A percentile compares a stretch with the other conserved stretches of the same genome.
Evolutionary conservation across 768 basidiomycete species (phyloP).

Genomic region (Podaxis sp.): DNA sequence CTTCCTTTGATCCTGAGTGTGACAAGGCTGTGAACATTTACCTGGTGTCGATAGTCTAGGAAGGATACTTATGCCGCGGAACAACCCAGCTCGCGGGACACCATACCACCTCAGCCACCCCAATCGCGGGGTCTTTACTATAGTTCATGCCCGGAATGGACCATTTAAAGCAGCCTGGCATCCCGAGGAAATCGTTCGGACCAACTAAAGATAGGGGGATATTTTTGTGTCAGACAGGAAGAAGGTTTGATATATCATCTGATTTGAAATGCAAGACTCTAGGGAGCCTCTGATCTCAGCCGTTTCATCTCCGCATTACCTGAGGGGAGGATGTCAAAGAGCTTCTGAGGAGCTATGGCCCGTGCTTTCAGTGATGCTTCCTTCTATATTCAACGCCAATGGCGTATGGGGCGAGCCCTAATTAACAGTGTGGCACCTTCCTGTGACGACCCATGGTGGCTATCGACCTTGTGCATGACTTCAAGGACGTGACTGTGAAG

Average conservation of each 20-base stretch:
- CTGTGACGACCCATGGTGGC: not conserved
- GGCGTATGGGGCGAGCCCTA: not conserved
- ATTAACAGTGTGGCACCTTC: not conserved
- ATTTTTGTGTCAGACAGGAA: slow-evolving; percentile 3
- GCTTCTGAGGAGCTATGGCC: not conserved
- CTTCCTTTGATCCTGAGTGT: not conserved
- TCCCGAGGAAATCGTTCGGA: slow-evolving; percentile 12
- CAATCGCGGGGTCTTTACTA: not conserved
- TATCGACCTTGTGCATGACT: not conserved
- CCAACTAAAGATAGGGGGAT: slow-evolving; percentile 2
- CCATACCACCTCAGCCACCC: not conserved
- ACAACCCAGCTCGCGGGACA: not conserved
- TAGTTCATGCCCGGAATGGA: not conserved
- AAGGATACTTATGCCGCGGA: slow-evolving; percentile 7
- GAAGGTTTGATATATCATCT: not conserved
- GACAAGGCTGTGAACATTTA: slow-evolving; percentile 11
- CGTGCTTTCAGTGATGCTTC: not conserved
- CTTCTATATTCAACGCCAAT: not conserved
- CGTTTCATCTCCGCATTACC: slow-evolving; percentile 6
- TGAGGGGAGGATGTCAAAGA: not conserved
- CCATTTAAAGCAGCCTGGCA: not conserved
- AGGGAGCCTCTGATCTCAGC: not conserved
- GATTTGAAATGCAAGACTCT: not conserved
- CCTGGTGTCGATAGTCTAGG: slow-evolving; percentile 5
- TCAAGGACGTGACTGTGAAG: not conserved